Base-by-base conservation (phyloP, 352 stramenopile genomes). In the Blastocystis sp. region DNA sequence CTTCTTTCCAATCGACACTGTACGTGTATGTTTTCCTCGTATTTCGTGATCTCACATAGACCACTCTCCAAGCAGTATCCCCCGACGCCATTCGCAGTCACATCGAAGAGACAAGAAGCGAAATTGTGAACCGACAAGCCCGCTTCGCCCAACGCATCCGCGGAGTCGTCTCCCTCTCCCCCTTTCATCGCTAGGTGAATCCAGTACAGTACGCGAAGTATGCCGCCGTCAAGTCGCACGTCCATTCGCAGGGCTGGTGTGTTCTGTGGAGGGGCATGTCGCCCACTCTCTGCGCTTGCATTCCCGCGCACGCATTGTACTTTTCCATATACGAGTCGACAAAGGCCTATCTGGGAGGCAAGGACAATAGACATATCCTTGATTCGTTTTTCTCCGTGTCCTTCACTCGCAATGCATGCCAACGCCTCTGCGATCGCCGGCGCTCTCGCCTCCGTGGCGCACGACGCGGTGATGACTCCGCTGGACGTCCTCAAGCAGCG, bases 401-500 rank as follows among this genome's bases (percentile, higher is more conserved):
- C 19, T 90, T 70, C 41, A 76, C 55, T n/a, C 26, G 16, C n/a
- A 55, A 31, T 66, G 76, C 61, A 90, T 82, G 90, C 91, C 2
- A 50, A 93, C 19, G 90, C 90, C 62, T 90, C 93, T 91, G 94
- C 94, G 69, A 91, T 96, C 29, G 95, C 96, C 0, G 97, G 97
- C 41, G 96, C 97, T 0, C 92, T 96, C 2, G 96, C 96, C 0
- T 98, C 96, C 0, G 93, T 98, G 31, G 94, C 94, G n/a, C 97
- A 99, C 91, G 97, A 99, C 92, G 92, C 96, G 37, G 96, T 99
- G 80, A 98, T 99, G 96, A 98, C 96, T 10, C 96, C 97, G 10
- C 96, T 98, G 93, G 97, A 99, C 93, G 96, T 98, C 0, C 92
- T 99, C 62, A 99, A 99, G 93, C 97, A 99, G 93, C 94, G 97